Conservation (phyloP, 2,329 filamentous ascomycete species). For the Bipolaris gigantea region DNA sequence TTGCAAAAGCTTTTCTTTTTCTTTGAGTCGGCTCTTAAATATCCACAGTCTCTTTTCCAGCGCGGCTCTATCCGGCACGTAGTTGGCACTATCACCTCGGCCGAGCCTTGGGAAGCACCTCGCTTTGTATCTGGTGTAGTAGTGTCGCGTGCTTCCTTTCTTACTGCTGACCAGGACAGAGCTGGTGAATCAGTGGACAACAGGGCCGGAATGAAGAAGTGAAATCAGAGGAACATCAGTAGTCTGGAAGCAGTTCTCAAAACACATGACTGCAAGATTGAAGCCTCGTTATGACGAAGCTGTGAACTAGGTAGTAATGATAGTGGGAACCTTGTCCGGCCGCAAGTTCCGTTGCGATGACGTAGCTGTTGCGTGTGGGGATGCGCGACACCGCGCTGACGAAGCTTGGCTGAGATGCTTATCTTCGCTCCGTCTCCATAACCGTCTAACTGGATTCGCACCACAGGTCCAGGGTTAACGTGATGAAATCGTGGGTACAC, state of each 20-base stretch:
- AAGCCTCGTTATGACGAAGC: constrained; percentile 6
- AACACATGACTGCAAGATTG: not conserved
- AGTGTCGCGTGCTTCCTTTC: constrained; percentile 1
- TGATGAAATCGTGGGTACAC: not conserved
- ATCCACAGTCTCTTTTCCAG: not conserved
- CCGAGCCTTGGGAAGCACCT: not conserved
- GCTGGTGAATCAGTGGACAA: not conserved
- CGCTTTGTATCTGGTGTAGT: not conserved
- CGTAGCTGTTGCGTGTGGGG: constrained; percentile 17
- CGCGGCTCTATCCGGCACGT: not conserved
- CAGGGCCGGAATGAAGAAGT: not conserved
- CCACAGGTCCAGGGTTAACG: not conserved
- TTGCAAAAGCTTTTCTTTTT: not conserved
- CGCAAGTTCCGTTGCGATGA: constrained; percentile 26
- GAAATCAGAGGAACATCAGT: not conserved
- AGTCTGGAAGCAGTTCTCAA: not conserved
- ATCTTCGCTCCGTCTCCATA: constrained; percentile 6
- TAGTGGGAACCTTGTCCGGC: constrained; percentile 6
- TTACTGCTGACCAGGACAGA: not conserved
- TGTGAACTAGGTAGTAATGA: not conserved
- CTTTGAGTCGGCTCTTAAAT: not conserved
- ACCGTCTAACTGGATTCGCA: not conserved
- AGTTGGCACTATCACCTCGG: not conserved
- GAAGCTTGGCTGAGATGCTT: constrained; percentile 18
- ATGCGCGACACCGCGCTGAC: constrained; percentile 16